A percentile compares a stretch with the other conserved stretches of the same genome.
Evolutionary conservation across 1,284 basidiomycete species (phyloP).

Genomic region (Pisolithus thermaeus): DNA sequence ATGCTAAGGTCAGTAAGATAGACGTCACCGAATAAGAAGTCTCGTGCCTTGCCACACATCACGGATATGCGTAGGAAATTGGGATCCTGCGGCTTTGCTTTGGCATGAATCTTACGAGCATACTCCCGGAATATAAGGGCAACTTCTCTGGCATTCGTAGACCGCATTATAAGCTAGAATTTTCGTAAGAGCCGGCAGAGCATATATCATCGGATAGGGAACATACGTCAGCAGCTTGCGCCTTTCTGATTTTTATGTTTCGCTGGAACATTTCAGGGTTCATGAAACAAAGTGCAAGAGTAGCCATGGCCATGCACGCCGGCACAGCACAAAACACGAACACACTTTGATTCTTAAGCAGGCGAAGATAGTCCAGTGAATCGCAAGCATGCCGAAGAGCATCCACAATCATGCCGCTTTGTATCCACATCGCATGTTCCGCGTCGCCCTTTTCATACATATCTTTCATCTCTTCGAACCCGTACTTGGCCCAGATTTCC

Average conservation of each 20-base stretch:
- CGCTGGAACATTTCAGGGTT: constrained; percentile 85
- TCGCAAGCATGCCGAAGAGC: constrained; percentile 83
- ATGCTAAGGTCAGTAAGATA: background rate
- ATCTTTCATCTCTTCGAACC: constrained; percentile 66
- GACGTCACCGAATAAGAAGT: background rate
- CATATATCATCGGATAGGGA: constrained; percentile 19
- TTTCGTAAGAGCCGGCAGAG: constrained; percentile 1
- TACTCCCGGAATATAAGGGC: constrained; percentile 85
- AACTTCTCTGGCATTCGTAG: constrained; percentile 90
- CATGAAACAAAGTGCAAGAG: constrained; percentile 88
- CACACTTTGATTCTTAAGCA: constrained; percentile 87
- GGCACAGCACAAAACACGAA: constrained; percentile 98
- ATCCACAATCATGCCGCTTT: constrained; percentile 88
- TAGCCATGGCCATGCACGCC: constrained; percentile 95
- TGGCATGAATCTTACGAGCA: constrained; percentile 78
- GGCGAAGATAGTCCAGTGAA: constrained; percentile 83
- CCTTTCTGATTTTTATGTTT: constrained; percentile 96
- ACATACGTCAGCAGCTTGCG: constrained; percentile 72
- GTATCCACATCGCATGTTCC: constrained; percentile 67
- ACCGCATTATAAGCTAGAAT: constrained; percentile 78
- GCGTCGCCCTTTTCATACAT: constrained; percentile 51
- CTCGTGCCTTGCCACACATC: constrained; percentile 68
- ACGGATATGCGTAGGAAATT: constrained; percentile 80
- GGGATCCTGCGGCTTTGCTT: constrained; percentile 77
- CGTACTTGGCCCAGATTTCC: constrained; percentile 83